Conservation (phyloP, 2,329 filamentous ascomycete species). For the Penicillium sp. region DNA sequence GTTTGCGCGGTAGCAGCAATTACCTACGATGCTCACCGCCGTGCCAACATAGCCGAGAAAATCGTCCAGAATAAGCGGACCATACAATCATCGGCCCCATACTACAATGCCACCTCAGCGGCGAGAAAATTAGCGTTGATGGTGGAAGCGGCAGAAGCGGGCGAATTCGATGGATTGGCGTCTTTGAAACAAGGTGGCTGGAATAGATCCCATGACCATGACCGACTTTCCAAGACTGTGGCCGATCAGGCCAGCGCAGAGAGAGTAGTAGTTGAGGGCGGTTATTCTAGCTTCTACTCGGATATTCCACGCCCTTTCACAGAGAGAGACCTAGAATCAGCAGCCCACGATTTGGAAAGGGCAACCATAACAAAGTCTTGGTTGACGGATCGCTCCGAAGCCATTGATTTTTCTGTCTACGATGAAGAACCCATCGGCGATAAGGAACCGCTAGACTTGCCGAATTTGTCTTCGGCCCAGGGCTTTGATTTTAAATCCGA, state of each 20-base stretch:
- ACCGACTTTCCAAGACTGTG: not conserved
- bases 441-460: no score
- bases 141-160: slow-evolving; percentile 43
- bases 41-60: slow-evolving; percentile 38
- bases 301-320: slow-evolving; percentile 2
- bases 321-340: slow-evolving; percentile 1
- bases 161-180: slow-evolving; percentile 38
- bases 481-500: not conserved
- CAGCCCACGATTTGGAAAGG: slow-evolving; percentile 5
- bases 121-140: slow-evolving; percentile 35
- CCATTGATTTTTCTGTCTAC: slow-evolving; percentile 5
- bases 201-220: slow-evolving; percentile 4
- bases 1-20: slow-evolving; percentile 39
- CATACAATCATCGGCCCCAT: slow-evolving; percentile 37
- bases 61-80: slow-evolving; percentile 43
- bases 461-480: not conserved
- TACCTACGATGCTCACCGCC: slow-evolving; percentile 40
- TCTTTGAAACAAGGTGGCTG: slow-evolving; percentile 27
- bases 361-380: not conserved
- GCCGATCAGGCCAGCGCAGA: not conserved
- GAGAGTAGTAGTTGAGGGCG: not conserved
- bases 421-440: not conserved
- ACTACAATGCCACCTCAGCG: slow-evolving; percentile 38
- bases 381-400: slow-evolving; percentile 3
- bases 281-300: not conserved